These are phyloP conservation scores for Raphanus hybrid DNA, from an alignment of 441 rosid genomes.

Conservation along the genomic window DNA sequence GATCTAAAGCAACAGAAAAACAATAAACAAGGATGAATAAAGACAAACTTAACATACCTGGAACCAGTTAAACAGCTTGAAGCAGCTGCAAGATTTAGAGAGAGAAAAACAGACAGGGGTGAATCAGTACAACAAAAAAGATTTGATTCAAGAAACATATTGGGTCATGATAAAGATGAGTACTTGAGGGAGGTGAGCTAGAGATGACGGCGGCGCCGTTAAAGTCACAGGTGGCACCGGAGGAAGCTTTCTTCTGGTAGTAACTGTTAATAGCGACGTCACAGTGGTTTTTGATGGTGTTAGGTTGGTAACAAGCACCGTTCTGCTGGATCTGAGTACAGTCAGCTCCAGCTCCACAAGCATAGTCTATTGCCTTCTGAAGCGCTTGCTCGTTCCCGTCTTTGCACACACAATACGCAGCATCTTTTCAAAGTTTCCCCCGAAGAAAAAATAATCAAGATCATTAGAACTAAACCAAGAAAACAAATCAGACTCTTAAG, in stretches of 20 bases:
- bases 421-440: slow-evolving; percentile 66
- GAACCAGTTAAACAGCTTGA: slow-evolving; percentile 45
- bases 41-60: slow-evolving; percentile 32
- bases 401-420: slow-evolving; percentile 77
- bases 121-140: neutral
- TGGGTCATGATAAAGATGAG: neutral
- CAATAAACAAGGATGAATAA: slow-evolving; percentile 2
- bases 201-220: slow-evolving; percentile 60
- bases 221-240: slow-evolving; percentile 77
- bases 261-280: slow-evolving; percentile 88
- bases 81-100: slow-evolving; percentile 26
- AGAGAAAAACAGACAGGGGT: neutral
- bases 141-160: neutral
- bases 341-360: slow-evolving; percentile 96
- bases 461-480: slow-evolving; percentile 11
- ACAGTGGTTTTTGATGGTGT: slow-evolving; percentile 92
- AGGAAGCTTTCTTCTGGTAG: slow-evolving; percentile 74
- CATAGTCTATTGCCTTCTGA: slow-evolving; percentile 81
- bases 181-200: slow-evolving; percentile 57
- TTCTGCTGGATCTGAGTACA: slow-evolving; percentile 65
- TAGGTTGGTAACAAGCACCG: slow-evolving; percentile 83
- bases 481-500: neutral
- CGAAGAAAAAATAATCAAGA: neutral
- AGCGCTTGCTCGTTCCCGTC: slow-evolving; percentile 65
- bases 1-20: neutral